Evolutionary conservation across 2,329 filamentous ascomycete genomes (phyloP).

Genomic region (Metarhizium brunneum): DNA sequence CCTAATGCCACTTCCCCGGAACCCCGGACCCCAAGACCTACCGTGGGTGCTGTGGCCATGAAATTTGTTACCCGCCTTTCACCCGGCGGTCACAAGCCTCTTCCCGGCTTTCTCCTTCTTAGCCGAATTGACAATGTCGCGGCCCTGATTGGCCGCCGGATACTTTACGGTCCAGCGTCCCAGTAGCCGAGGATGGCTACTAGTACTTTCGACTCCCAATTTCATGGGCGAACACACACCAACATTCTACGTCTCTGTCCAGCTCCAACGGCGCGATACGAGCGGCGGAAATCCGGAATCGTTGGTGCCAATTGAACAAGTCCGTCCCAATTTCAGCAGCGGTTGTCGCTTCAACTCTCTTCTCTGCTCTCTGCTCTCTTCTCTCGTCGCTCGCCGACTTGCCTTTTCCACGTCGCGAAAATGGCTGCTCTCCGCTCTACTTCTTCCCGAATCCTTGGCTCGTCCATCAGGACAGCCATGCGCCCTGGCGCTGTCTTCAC

Average conservation of each 20-base stretch:
- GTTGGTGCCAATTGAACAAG: not conserved
- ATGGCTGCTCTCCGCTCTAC: conserved; percentile 56
- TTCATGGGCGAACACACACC: conserved; percentile 3
- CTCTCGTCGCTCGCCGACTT: conserved; percentile 14
- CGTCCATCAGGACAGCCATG: conserved; percentile 30
- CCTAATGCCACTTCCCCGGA: not conserved
- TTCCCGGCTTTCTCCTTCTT: conserved; percentile 17
- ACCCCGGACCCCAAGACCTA: not conserved
- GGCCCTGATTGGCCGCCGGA: conserved; percentile 9
- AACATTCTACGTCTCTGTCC: not conserved
- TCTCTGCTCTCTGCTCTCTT: not conserved
- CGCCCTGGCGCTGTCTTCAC: conserved; percentile 32
- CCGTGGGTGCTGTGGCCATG: not conserved
- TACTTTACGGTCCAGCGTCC: conserved; percentile 2
- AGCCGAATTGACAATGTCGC: conserved; percentile 22
- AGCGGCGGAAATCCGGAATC: not conserved
- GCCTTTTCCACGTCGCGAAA: conserved; percentile 18
- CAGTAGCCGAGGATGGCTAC: conserved; percentile 11
- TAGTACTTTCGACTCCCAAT: not conserved
- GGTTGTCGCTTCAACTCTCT: not conserved
- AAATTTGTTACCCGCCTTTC: conserved; percentile 3
- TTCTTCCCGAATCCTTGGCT: conserved; percentile 41
- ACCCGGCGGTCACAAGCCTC: conserved; percentile 2
- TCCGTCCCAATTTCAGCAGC: not conserved
- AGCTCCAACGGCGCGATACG: conserved; percentile 2